Conservation (phyloP, 345 rosid species). For the Arabidopsis thaliana region TAIR10.1 NC_003071.7:13517001-13517500, state of each 20-base stretch:
- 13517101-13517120: background rate
- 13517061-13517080: background rate
- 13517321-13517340: constrained; percentile 50
- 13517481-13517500: background rate
- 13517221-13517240: constrained; percentile 52
- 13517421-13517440: background rate
- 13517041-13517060: constrained; percentile 61
- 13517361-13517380: background rate
- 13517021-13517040: constrained; percentile 54
- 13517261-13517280: constrained; percentile 70
- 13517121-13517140: constrained; percentile 7
- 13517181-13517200: constrained; percentile 26
- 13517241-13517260: constrained; percentile 59
- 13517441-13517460: background rate
- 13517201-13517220: constrained; percentile 13
- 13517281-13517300: constrained; percentile 80
- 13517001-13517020: constrained; percentile 72
- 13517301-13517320: constrained; percentile 78
- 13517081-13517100: background rate
- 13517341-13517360: background rate
- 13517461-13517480: background rate
- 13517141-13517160: constrained; percentile 40
- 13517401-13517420: background rate
- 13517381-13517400: background rate
- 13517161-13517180: constrained; percentile 43